Base-by-base conservation (phyloP, 2,329 filamentous ascomycete genomes). In the Exserohilum turcica region DNA sequence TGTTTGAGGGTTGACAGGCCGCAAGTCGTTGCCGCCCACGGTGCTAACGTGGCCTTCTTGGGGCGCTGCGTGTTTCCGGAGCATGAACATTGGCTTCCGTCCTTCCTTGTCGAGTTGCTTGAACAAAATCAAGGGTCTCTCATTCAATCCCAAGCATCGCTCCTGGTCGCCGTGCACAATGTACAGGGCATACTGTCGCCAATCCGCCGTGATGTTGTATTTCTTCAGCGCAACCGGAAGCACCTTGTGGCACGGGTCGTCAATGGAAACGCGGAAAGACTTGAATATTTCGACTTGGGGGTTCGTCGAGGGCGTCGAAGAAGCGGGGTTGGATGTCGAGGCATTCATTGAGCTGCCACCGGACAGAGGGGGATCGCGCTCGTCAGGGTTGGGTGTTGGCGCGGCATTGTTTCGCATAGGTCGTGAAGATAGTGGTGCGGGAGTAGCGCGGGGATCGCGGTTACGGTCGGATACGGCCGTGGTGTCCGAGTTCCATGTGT, bases 151-250 rank as follows among this genome's bases (percentile, higher is more conserved):
- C 32, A 99, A 77, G 73, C 93, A 97, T 12, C 94, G 87, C 78
- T 99, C 94, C 76, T 97, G 92, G 68, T 97, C 92, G n/a, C 94
- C 94, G 66, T 97, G 96, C 3, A 99, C 94, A 72, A 99, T 99
- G 72, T 97, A 99, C 28, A 99, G 80, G 0, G 94, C 93, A 72
- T 99, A 99, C 70, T 97, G 91, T 64, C 95, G 90, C 90, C 92
- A 97, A 44, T 96, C 93, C 18, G 92, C 93, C 63, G 95, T 93
- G 79, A 99, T 99, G 71, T 97, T 94, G 78, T 99, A 99, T 74
- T 97, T 96, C 73, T 95, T 95, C 15, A 99, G 83, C 2, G 94
- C 94, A 13, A 95, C 94, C 1, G 94, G 94, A 2, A 99, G 82
- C 24, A 99, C 94, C 74, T 97, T 97, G 79, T 96, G 90, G 78